Evolutionary conservation across 1,284 basidiomycete genomes (phyloP).

Genomic region (Tilletia setariae): DNA sequence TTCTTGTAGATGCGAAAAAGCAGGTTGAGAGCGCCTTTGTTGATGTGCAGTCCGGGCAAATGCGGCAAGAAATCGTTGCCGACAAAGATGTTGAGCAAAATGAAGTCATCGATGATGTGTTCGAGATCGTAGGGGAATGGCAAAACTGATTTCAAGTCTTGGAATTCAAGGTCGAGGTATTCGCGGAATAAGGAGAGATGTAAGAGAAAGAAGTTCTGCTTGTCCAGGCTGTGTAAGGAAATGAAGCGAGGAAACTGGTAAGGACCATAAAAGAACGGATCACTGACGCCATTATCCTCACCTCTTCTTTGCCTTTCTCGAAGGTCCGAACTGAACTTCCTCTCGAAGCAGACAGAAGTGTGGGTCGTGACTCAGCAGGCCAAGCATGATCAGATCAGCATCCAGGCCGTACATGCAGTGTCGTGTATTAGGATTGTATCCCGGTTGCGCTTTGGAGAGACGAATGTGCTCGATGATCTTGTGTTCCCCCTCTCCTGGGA

Average conservation of each 20-base stretch:
- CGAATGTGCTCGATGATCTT: conserved; percentile 99
- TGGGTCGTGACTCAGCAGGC: conserved; percentile 92
- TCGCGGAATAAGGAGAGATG: conserved; percentile 93
- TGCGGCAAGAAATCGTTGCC: conserved; percentile 98
- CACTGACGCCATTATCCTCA: background rate
- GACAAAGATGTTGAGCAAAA: conserved; percentile 90
- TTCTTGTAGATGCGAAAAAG: conserved; percentile 94
- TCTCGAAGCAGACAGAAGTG: conserved; percentile 97
- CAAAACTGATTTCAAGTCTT: conserved; percentile 51
- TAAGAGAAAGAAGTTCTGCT: conserved; percentile 88
- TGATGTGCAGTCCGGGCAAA: conserved; percentile 92
- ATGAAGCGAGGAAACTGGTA: background rate
- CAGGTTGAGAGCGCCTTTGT: conserved; percentile 88
- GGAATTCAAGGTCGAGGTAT: conserved; percentile 94
- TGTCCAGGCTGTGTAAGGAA: conserved; percentile 65
- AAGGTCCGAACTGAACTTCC: conserved; percentile 94
- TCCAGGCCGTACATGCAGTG: conserved; percentile 98
- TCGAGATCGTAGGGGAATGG: conserved; percentile 77
- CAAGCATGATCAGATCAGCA: conserved; percentile 97
- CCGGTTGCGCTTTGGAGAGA: conserved; percentile 84
- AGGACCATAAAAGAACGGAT: too few relatives aligned
- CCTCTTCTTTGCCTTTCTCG: conserved; percentile 63
- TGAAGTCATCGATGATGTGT: conserved; percentile 94
- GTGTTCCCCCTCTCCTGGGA: conserved; percentile 96
- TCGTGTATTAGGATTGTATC: conserved; percentile 86